Evolutionary conservation across 345 rosid species (phyloP), one percentile per base, ranked within the genome.

Genomic region (Populus alba): DNA sequence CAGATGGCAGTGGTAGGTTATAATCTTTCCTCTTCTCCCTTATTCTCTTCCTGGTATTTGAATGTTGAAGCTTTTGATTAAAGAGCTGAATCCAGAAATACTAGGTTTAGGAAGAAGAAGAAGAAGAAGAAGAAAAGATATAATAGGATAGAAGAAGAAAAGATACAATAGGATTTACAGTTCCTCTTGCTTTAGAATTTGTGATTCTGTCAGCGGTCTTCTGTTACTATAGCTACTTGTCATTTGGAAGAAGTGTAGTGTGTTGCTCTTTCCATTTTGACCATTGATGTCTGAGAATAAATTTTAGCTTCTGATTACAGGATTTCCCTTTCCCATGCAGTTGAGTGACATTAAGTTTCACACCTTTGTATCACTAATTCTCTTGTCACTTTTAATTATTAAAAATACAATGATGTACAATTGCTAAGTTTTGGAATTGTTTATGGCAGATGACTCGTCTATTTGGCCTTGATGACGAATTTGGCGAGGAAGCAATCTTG

Each of bases 401-500:
- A 12, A 37, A 31, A 10, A 62, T 74, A 35, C 27, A 68, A 5
- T 71, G 33, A 25, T 68, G 17, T 66, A 49, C 47, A 61, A n/a
- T 47, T 51, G 6, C 8, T 76, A 22, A 43, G 63, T 13, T 33
- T 66, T 75, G 49, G 68, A 79, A 51, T 65, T 83, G 69, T 71
- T 81, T 27, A 27, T 81, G 72, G 84, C 91, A 96, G 99, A 89
- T 92, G 94, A 94, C 90, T 49, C 94, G 94, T 70, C 76, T 94
- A 51, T 91, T 96, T 73, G 98, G 99, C 76, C 77, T 94, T 23
- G 97, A 88, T 82, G 96, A 94, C 80, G 95, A 94, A 74, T 96
- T 94, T 81, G 97, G 97, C 47, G 99, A 96, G 84, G 98, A 96
- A 88, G 97, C 99, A 41, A 84, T 97, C 53, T 83, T 97, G 86